These are phyloP conservation scores for Ceratocystiopsis minuta DNA, from an alignment of 2,329 filamentous ascomycete species.

Conservation along the genomic window DNA sequence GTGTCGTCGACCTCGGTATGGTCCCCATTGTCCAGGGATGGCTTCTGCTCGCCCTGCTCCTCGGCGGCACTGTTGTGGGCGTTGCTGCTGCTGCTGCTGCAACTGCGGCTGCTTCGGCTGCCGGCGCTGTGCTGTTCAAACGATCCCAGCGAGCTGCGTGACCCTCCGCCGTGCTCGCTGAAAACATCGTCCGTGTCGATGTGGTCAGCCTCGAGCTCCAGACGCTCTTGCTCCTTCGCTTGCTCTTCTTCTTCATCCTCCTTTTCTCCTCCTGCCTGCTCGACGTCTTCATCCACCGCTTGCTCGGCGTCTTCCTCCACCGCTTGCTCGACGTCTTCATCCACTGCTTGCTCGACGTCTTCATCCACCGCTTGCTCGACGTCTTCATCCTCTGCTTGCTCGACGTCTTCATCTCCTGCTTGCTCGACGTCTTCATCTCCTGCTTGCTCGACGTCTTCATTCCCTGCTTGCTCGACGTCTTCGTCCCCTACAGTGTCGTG, in stretches of 20 bases:
- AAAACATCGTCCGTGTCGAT: conserved; percentile 39
- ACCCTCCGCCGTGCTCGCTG: conserved; percentile 30
- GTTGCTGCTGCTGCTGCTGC: conserved; percentile 5
- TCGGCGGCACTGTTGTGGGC: not conserved
- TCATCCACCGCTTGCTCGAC: conserved; percentile 11
- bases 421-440: conserved; percentile 18
- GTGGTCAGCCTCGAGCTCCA: conserved; percentile 31
- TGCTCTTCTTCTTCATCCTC: conserved; percentile 11
- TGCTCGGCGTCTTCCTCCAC: not conserved
- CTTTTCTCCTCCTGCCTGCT: conserved; percentile 14
- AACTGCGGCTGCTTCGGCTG: too few species aligned
- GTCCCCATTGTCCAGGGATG: conserved; percentile 1
- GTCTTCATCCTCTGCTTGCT: too few species aligned
- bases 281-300: conserved; percentile 12
- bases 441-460: too few species aligned
- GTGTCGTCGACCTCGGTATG: conserved; percentile 3
- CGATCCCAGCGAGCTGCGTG: conserved; percentile 37
- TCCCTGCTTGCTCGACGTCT: too few species aligned
- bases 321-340: too few species aligned
- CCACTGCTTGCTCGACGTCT: too few species aligned
- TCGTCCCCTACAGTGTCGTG: conserved; percentile 4
- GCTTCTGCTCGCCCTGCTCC: conserved; percentile 11
- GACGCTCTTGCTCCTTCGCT: too few species aligned
- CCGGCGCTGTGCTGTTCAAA: conserved; percentile 18
- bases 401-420: conserved; percentile 8